Evolutionary conservation across 2,329 filamentous ascomycete genomes (phyloP), one percentile per base, ranked within the genome.

Genomic region (Aspergillus pseudoterreus): DNA sequence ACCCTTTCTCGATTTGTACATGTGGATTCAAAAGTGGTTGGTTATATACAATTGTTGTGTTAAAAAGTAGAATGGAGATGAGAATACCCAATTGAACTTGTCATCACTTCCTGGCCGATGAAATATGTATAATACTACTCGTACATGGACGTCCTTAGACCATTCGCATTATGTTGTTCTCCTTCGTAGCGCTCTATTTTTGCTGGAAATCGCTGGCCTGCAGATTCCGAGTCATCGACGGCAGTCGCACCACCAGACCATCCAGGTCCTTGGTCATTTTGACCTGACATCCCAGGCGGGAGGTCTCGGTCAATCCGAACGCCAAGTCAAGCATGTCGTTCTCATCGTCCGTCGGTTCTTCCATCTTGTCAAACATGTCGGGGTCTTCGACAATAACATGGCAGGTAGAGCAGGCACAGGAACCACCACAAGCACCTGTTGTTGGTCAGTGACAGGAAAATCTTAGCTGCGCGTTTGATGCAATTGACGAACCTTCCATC

Each of bases 181-280:
- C 27, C 27, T 30, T 30, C 27, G 35, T 22, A 35, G 41, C 6
- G 6, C 21, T 49, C 55, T 52, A 62, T 61, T 73, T 74, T 63
- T 75, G 62, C 69, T 65, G 78, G 64, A 99, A 99, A 74, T 99
- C 94, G 71, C 90, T 95, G 12, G 90, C 90, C 75, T 99, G 94
- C 73, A 99, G 66, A 68, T 99, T 99, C 70, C 94, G 82, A 58
- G 94, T 97, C 91, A 96, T 96, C 35, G 84, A 85, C 11, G 94
- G 94, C 65, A 99, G 74, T 71, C 83, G 88, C 30, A 99, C 90
- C 43, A 84, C 83, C 63, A 99, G 58, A 0, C 94, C 94, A 68
- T 97, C 88, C 57, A 97, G 73, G 60, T 95, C 90, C 72, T 90
- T 91, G 53, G 78, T 87, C 92, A 99, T 96, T 67, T 83, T 79